A percentile compares a stretch with the other conserved stretches of the same genome.
These are phyloP conservation scores for Cyberlindnera mississippiensis DNA, from an alignment of 805 yeast genomes.

Conservation along the genomic window DNA sequence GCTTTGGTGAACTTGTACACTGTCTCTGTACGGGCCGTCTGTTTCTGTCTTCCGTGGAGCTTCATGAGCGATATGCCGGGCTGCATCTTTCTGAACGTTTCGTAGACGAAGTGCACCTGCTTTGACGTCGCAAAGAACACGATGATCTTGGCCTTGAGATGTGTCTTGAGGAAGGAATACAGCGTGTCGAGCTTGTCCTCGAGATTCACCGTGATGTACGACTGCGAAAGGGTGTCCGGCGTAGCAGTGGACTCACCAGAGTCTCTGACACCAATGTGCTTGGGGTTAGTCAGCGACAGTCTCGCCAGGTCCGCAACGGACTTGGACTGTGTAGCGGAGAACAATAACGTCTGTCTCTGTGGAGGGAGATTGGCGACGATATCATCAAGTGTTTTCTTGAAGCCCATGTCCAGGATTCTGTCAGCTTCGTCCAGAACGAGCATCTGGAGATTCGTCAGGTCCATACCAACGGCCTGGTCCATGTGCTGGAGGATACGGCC, in stretches of 20 bases:
- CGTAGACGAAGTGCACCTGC: conserved; percentile 41
- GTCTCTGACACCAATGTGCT: conserved; percentile 73
- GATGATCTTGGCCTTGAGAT: conserved; percentile 83
- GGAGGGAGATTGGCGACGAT: conserved; percentile 75
- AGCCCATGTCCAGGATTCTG: conserved; percentile 75
- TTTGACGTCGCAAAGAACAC: conserved; percentile 68
- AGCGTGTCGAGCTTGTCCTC: conserved; percentile 81
- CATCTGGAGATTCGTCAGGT: conserved; percentile 62
- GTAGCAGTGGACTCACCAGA: conserved; percentile 64
- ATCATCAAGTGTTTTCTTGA: conserved; percentile 61
- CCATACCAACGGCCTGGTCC: conserved; percentile 54
- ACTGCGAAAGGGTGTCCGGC: conserved; percentile 83
- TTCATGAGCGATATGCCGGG: conserved; percentile 50
- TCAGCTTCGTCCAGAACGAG: conserved; percentile 93
- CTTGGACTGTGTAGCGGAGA: conserved; percentile 89
- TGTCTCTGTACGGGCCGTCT: conserved; percentile 76
- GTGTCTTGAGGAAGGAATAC: conserved; percentile 62
- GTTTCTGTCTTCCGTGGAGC: conserved; percentile 84
- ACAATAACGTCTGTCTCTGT: conserved; percentile 88
- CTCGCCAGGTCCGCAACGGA: conserved; percentile 82
- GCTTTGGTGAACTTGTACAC: conserved; percentile 45
- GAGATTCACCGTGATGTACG: conserved; percentile 65
- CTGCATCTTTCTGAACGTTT: conserved; percentile 28
- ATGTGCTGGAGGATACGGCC: conserved; percentile 83
- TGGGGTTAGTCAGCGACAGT: conserved; percentile 91